Conservation (phyloP, 1,139 yeast genomes). For the Taiozyma sp. region DNA sequence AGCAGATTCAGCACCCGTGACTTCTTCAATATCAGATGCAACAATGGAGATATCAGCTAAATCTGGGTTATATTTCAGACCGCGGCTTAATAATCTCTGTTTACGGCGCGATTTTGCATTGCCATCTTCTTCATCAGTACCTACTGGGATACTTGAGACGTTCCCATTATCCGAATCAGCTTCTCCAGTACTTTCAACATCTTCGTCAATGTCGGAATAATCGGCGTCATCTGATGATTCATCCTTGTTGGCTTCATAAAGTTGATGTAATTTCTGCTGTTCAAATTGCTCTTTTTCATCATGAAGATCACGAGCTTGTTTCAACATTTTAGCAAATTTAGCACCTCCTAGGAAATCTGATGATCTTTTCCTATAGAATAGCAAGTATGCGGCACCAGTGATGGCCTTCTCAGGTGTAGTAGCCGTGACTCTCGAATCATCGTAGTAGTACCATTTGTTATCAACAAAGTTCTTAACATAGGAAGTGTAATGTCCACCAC, state of each 20-base stretch:
- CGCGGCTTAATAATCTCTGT: conserved; percentile 19
- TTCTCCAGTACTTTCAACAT: conserved; percentile 6
- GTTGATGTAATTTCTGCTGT: conserved; percentile 17
- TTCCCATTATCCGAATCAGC: conserved; percentile 6
- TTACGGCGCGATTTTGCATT: conserved; percentile 19
- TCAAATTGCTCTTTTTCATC: conserved; percentile 18
- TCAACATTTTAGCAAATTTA: conserved; percentile 27
- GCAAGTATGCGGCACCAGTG: conserved; percentile 81
- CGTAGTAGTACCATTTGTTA: conserved; percentile 81
- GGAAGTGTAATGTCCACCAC: conserved; percentile 97
- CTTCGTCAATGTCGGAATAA: conserved; percentile 14
- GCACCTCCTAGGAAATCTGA: conserved; percentile 24
- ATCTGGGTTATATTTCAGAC: neutral
- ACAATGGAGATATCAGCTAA: neutral
- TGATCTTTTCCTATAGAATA: conserved; percentile 67
- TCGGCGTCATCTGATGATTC: conserved; percentile 23
- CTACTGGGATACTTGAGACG: conserved; percentile 20
- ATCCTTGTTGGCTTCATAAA: conserved; percentile 19
- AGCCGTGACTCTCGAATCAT: conserved; percentile 72
- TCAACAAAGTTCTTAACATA: conserved; percentile 77
- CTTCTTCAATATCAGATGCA: conserved; percentile 9
- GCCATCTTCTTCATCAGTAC: conserved; percentile 19
- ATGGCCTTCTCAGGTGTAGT: conserved; percentile 57
- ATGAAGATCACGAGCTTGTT: conserved; percentile 26
- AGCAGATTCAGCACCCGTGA: conserved; percentile 14